Evolutionary conservation across 2,329 filamentous ascomycete species (phyloP).

Genomic region (Phialocephala subalpina): DNA sequence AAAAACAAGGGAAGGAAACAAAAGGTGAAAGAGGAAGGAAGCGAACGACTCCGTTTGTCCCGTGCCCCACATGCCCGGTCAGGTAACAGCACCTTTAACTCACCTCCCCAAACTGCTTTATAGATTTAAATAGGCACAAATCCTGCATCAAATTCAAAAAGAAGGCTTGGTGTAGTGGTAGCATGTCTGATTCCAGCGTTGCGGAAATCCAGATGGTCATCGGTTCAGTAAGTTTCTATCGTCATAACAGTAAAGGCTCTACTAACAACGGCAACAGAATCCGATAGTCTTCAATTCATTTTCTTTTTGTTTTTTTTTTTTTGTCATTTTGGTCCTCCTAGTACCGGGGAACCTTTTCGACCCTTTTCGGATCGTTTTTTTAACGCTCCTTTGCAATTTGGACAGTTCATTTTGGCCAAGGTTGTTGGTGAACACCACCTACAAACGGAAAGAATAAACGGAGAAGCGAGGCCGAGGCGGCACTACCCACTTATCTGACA

Average conservation of each 20-base stretch:
- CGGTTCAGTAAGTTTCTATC: conserved; percentile 13
- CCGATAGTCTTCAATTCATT: conserved; percentile 24
- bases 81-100: background rate
- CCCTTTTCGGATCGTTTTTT: background rate
- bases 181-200: conserved; percentile 32
- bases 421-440: background rate
- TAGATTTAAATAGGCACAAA: background rate
- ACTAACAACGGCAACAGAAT: background rate
- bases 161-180: conserved; percentile 32
- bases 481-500: background rate
- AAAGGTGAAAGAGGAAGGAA: background rate
- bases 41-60: background rate
- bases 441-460: conserved; percentile 2
- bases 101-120: background rate
- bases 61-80: background rate
- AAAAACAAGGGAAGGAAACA: no score
- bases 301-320: conserved; percentile 4
- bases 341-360: background rate
- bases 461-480: background rate
- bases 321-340: no score
- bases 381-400: background rate
- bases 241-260: background rate
- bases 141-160: background rate
- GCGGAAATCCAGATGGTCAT: conserved; percentile 25
- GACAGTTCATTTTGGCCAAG: background rate